Base-by-base conservation (phyloP, 2,329 filamentous ascomycete species). In the Aurifilum marmelostoma region DNA sequence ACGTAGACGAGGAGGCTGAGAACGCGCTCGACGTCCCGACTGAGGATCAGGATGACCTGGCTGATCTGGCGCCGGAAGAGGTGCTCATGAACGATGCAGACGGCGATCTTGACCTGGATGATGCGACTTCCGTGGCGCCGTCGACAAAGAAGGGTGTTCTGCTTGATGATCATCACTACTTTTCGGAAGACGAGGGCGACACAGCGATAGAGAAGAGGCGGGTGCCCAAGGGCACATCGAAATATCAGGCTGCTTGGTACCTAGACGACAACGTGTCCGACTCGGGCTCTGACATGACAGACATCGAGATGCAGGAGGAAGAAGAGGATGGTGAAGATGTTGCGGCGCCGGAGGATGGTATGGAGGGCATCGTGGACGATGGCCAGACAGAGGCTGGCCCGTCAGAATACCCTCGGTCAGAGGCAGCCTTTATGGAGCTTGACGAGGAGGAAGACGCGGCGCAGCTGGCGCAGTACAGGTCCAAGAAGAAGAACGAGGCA, bases 151-250 rank as follows among this genome's bases (percentile, higher is more conserved):
- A 95, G 80, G 96, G 95, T 72, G 96, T 99, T 1, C 83, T 99
- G 54, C 85, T 99, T 12, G 96, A 99, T 74, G 95, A 98, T 73
- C 95, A 99, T 78, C 95, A 98, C 78, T 99, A 99, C 79, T 99
- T 98, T 77, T 94, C 94, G 0, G 95, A 98, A 58, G 93, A 96
- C 61, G 91, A 96, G 66, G 83, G 85, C 7, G 84, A 89, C 66
- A 82, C 85, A 24, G 82, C 88, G 24, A 80, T 85, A 47, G 81
- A 82, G 41, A 92, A 92, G 8, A 96, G 91, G 80, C 88, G 89
- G 71, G 81, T 99, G 29, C 96, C 96, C 0, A 92, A 90, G 79
- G 96, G 96, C 72, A 99, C 96, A 2, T 98, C 96, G 52, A 89
- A 91, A 67, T 98, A 97, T 79, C 96, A 99, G 80, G 88, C 94